Evolutionary conservation across 2,329 filamentous ascomycete species (phyloP).

Genomic region (Pseudocercospora fijiensis): DNA sequence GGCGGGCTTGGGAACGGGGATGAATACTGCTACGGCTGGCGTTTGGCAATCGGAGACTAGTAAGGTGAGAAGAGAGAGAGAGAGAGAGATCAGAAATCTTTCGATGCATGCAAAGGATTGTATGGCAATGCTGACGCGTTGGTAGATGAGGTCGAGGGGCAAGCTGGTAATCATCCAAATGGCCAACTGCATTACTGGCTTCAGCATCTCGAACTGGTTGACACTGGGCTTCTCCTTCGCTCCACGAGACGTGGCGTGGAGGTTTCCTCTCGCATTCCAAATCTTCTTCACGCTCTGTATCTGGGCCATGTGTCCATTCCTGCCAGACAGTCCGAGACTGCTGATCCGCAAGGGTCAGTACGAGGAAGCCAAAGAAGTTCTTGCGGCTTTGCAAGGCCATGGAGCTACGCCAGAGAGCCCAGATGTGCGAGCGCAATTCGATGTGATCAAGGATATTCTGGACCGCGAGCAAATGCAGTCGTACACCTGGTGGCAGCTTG

Average conservation of each 20-base stretch:
- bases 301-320: constrained; percentile 36
- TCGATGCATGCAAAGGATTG: too few species aligned
- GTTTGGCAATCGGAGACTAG: constrained; percentile 53
- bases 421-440: constrained; percentile 47
- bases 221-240: constrained; percentile 46
- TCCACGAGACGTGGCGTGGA: constrained; percentile 51
- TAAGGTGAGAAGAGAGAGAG: too few species aligned
- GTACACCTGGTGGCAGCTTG: constrained; percentile 48
- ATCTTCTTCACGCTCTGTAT: constrained; percentile 55
- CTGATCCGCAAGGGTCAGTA: constrained; percentile 56
- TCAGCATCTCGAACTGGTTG: constrained; percentile 52
- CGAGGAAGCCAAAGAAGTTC: constrained; percentile 50
- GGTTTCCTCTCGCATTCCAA: constrained; percentile 56
- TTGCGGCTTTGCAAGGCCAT: constrained; percentile 49
- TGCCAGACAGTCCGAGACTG: constrained; percentile 41
- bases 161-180: constrained; percentile 55
- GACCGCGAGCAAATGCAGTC: constrained; percentile 48
- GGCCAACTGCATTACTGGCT: constrained; percentile 52
- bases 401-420: constrained; percentile 44
- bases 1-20: constrained; percentile 48
- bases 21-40: constrained; percentile 53
- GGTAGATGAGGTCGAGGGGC: constrained; percentile 47
- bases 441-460: constrained; percentile 52
- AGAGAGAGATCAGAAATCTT: too few species aligned
- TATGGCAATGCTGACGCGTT: not conserved